Evolutionary conservation across 1,284 basidiomycete genomes (phyloP), one percentile per base, ranked within the genome.

Genomic region (Schizopora paradoxa): DNA sequence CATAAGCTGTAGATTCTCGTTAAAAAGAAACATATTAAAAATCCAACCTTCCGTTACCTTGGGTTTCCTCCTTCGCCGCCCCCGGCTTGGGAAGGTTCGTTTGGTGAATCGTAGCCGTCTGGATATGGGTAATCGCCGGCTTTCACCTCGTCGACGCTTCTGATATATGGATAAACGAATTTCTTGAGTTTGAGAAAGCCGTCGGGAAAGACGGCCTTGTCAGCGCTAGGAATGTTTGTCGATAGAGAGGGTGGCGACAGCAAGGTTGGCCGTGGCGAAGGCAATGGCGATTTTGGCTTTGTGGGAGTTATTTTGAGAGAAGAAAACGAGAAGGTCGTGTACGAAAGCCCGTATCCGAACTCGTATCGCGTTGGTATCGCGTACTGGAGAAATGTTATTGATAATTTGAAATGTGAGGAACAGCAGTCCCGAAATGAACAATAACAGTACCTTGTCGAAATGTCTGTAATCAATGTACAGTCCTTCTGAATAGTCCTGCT

Each of bases 281-380:
- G 48, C 19, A 46, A 46, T 7, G 48, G n/a, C 5, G 48, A 38
- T 33, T 50, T 50, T 5, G 43, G 34, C 23, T 43, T 50, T 5
- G 25, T 33, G 3, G 27, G 28, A 6, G 44, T 46, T 11, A 50
- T 18, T 29, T 13, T 32, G n/a, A 74, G 51, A 27, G 62, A 60
- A 16, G 58, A 61, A 51, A 69, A 72, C 21, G 59, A 56, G 61
- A 81, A 81, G 0, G 56, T 63, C 16, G 77, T 75, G 61, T 79
- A 82, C 32, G 68, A 72, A 42, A 79, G 57, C 0, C 82, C 72
- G 54, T 70, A 81, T 2, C 83, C 83, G 55, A 86, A 86, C 42
- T 74, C 73, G 53, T 69, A 84, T 16, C 77, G 68, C 0, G 82
- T 81, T 1, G 63, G 64, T 48, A 82, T 78, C 48, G 70, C 62